A percentile compares a stretch with the other conserved stretches of the same genome.
phyloP scores from a whole-genome alignment of 163 green algal genomes.

The Chloromonas sp. region DNA sequence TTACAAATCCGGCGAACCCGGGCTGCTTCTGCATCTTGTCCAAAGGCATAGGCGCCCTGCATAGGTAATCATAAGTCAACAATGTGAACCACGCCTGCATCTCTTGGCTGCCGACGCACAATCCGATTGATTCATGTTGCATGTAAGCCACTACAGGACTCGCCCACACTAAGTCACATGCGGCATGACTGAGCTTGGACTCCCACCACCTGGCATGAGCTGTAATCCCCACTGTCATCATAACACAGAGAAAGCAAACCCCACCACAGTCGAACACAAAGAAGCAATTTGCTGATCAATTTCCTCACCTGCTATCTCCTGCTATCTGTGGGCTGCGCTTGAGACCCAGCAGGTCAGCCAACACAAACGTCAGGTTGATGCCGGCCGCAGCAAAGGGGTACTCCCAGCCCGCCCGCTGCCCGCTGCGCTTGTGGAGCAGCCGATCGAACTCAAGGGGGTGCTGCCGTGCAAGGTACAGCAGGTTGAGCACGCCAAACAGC shows the following conservation, averaged over 20 bases:
- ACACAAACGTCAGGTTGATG: slow-evolving; percentile 67
- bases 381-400: slow-evolving; percentile 78
- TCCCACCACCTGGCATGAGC: too few relatives aligned
- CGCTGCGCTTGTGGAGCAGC: slow-evolving; percentile 52
- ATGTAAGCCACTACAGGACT: too few relatives aligned
- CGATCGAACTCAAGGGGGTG: slow-evolving; percentile 34
- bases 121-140: too few relatives aligned
- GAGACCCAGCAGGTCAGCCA: slow-evolving; percentile 49
- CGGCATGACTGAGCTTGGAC: background rate
- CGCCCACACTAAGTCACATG: background rate
- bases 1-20: background rate
- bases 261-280: too few relatives aligned
- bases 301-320: too few relatives aligned
- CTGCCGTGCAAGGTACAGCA: slow-evolving; percentile 52
- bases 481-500: slow-evolving; percentile 57
- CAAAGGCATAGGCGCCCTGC: background rate
- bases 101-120: too few relatives aligned
- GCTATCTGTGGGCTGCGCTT: background rate
- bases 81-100: too few relatives aligned
- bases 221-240: too few relatives aligned
- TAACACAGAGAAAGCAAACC: too few relatives aligned
- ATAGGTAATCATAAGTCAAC: too few relatives aligned
- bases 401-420: slow-evolving; percentile 52
- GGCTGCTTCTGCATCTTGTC: background rate
- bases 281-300: too few relatives aligned